Evolutionary conservation across 225 moss, liverwort and hornwort genomes (phyloP).

Genomic region (Polytrichum formosum): DNA sequence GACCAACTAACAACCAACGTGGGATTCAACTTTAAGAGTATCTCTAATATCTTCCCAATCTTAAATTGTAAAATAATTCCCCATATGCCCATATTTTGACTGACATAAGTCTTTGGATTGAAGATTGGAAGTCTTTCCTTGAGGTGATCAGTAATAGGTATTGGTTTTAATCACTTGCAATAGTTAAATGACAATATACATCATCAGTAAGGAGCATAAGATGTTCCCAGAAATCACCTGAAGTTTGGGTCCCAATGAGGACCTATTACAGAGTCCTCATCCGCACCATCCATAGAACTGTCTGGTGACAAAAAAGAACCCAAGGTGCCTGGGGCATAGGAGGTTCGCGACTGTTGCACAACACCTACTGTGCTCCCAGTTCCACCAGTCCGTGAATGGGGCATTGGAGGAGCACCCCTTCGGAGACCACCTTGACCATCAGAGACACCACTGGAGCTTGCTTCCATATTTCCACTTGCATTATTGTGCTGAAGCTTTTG

Average conservation of each 20-base stretch:
- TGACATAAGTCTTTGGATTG: too few relatives aligned
- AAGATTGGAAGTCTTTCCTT: too few relatives aligned
- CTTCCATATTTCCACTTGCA: slow-evolving; percentile 34
- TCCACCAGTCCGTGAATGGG: slow-evolving; percentile 30
- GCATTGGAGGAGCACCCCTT: slow-evolving; percentile 42
- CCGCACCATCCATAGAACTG: slow-evolving; percentile 39
- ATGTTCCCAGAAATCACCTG: slow-evolving; percentile 15
- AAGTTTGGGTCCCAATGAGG: slow-evolving; percentile 55
- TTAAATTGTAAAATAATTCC: too few relatives aligned
- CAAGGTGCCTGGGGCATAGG: slow-evolving; percentile 40
- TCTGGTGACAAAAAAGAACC: slow-evolving; percentile 36
- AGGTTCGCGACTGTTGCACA: slow-evolving; percentile 21
- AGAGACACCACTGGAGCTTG: slow-evolving; percentile 11
- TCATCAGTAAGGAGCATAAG: too few relatives aligned
- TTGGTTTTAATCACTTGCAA: too few relatives aligned
- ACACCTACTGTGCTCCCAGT: slow-evolving; percentile 29
- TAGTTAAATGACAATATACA: too few relatives aligned
- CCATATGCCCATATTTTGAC: too few relatives aligned
- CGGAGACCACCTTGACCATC: slow-evolving; percentile 35
- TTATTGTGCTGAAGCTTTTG: slow-evolving; percentile 43
- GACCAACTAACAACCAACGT: too few relatives aligned
- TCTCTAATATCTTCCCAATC: too few relatives aligned
- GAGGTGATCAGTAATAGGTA: too few relatives aligned
- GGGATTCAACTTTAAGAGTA: too few relatives aligned
- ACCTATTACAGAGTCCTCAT: slow-evolving; percentile 35